A percentile compares a stretch with the other conserved stretches of the same genome.
These are phyloP conservation scores for Emergomyces orientalis DNA, from an alignment of 2,329 filamentous ascomycete species.

Conservation along the genomic window DNA sequence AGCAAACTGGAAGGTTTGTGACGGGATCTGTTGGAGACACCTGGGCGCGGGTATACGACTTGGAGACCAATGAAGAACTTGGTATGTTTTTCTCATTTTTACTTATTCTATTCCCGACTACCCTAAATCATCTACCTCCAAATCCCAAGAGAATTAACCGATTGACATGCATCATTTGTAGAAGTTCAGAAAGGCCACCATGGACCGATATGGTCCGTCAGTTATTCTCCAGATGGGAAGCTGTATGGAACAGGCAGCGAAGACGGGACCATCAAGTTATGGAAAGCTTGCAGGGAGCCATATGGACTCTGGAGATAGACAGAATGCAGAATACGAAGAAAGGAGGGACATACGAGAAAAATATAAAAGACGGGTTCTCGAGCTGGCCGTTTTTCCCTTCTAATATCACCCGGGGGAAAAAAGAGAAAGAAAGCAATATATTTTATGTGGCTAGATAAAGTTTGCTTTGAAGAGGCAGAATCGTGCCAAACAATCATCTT, in stretches of 20 bases:
- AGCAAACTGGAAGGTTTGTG: constrained; percentile 70
- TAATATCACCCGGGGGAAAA: not conserved
- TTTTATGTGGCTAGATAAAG: not conserved
- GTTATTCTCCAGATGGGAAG: constrained; percentile 90
- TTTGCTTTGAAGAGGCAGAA: not conserved
- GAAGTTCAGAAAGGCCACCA: constrained; percentile 96
- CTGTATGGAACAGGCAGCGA: constrained; percentile 94
- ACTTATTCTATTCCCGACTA: constrained; percentile 4
- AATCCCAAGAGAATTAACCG: constrained; percentile 1
- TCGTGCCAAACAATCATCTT: not conserved
- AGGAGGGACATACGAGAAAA: not conserved
- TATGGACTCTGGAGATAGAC: constrained; percentile 56
- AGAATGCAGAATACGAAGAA: not conserved
- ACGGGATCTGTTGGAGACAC: constrained; percentile 88
- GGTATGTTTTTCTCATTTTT: constrained; percentile 36
- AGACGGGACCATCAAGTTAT: constrained; percentile 93
- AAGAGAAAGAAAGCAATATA: not conserved
- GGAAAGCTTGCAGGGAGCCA: constrained; percentile 57
- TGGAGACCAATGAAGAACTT: constrained; percentile 71
- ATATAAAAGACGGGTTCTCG: not conserved
- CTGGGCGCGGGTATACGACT: constrained; percentile 91
- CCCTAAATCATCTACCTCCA: not conserved
- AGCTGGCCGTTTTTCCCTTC: not conserved
- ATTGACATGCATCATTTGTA: constrained; percentile 26
- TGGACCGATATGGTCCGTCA: constrained; percentile 91